Conservation (phyloP, 768 basidiomycete genomes). For the Suillus subluteus region DNA sequence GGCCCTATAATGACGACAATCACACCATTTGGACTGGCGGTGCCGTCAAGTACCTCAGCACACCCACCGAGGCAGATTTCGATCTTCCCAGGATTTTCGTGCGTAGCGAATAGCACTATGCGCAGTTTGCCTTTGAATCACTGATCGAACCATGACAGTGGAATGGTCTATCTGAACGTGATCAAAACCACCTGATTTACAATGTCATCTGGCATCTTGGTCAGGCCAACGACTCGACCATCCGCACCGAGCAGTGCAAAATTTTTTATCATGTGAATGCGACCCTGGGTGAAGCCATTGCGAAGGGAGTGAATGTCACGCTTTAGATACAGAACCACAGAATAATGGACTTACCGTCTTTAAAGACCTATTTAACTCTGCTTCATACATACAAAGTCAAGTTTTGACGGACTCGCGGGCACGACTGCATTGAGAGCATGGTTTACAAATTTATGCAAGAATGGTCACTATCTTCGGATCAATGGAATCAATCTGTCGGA, state of each 20-base stretch:
- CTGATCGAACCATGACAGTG: slow-evolving; percentile 23
- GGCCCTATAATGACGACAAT: slow-evolving; percentile 42
- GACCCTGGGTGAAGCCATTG: slow-evolving; percentile 40
- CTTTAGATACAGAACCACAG: background rate
- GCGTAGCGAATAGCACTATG: background rate
- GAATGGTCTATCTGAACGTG: slow-evolving; percentile 36
- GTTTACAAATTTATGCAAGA: background rate
- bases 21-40: slow-evolving; percentile 47
- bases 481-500: background rate
- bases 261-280: slow-evolving; percentile 43
- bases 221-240: slow-evolving; percentile 29
- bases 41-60: slow-evolving; percentile 40
- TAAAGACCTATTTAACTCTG: too few relatives aligned
- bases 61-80: slow-evolving; percentile 42
- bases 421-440: background rate
- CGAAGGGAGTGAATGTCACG: slow-evolving; percentile 34
- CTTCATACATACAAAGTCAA: too few relatives aligned
- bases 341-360: background rate
- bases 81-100: slow-evolving; percentile 41
- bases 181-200: slow-evolving; percentile 40
- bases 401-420: too few relatives aligned
- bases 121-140: background rate
- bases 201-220: slow-evolving; percentile 45
- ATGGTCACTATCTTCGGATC: background rate
- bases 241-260: slow-evolving; percentile 36